Evolutionary conservation across 2,329 filamentous ascomycete species (phyloP), one percentile per base, ranked within the genome.

Genomic region (Fusarium pseudoanthophilum): DNA sequence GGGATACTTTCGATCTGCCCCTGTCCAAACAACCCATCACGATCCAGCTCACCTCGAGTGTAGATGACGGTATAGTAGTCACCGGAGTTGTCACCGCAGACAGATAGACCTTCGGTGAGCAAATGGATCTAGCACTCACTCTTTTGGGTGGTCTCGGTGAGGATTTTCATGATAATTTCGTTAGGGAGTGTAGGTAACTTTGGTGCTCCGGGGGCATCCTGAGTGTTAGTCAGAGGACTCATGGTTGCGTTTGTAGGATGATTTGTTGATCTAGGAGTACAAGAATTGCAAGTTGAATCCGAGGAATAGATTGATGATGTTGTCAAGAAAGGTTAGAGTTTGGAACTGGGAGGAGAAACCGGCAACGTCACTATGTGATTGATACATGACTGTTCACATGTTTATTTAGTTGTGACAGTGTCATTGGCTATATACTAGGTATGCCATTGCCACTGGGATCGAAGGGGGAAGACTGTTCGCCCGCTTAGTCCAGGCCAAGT

Each of bases 41-140:
- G 28, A 30, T 60, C 43, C 4, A 15, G 32, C 14, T 58, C 11
- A 13, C 64, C 58, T n/a, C 68, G 59, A 24, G 66, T 73, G 28
- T 64, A 73, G 49, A 73, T 58, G 46, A 67, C 36, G n/a, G 61
- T 67, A 10, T 56, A 48, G 21, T 58, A 60, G 5, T 21, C 11
- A n/a, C 60, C 32, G 2, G 32, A 40, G 4, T 40, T 49, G 15
- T 56, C 11, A 32, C 56, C 57, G 16, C 66, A 73, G 36, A 16
- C 48, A n/a, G 57, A 62, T 28, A 60, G 10, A 14, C 28, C 58
- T 7, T 53, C 30, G 7, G 14, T 39, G 24, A 73, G 45, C 10
- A 60, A 32, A 26, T 45, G 21, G 11, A 73, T 21, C 46, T 52
- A 59, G 20, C 71, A 73, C 28, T 43, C 21, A 5, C 48, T 14